These are phyloP conservation scores for Davidsoniella eucalypti DNA, from an alignment of 2,329 filamentous ascomycete species.

Conservation along the genomic window DNA sequence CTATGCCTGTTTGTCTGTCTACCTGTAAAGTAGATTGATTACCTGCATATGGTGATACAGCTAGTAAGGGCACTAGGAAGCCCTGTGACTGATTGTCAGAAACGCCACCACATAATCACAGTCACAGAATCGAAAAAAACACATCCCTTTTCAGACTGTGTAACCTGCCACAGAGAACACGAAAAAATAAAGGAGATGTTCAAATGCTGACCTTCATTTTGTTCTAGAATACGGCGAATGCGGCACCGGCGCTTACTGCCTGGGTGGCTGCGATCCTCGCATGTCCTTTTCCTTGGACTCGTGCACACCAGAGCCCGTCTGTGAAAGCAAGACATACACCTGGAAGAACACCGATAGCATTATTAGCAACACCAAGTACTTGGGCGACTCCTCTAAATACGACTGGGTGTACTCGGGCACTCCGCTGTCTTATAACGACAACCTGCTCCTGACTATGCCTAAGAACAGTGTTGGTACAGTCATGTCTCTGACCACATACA, in stretches of 20 bases:
- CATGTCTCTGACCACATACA: conserved; percentile 65
- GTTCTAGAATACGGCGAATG: conserved; percentile 77
- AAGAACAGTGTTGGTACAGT: conserved; percentile 73
- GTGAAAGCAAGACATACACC: conserved; percentile 55
- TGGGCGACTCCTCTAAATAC: conserved; percentile 61
- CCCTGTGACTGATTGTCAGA: no score
- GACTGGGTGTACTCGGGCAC: conserved; percentile 85
- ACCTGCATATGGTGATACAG: no score
- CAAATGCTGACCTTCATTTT: neutral
- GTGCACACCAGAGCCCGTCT: conserved; percentile 72
- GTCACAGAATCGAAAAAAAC: no score
- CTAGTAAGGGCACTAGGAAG: no score
- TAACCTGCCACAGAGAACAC: neutral
- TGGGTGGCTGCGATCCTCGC: conserved; percentile 84
- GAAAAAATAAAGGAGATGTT: neutral
- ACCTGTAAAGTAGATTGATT: no score
- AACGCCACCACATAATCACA: no score
- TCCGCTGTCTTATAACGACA: conserved; percentile 49
- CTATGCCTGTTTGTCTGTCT: no score
- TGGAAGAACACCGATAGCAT: conserved; percentile 59
- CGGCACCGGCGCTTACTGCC: conserved; percentile 84
- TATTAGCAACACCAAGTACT: conserved; percentile 59
- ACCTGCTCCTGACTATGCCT: conserved; percentile 77
- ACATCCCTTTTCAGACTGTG: neutral
- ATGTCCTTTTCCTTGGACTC: conserved; percentile 70